Evolutionary conservation across 164 flowering plant species (phyloP).

Genomic region (Vitis rotundifolia): DNA sequence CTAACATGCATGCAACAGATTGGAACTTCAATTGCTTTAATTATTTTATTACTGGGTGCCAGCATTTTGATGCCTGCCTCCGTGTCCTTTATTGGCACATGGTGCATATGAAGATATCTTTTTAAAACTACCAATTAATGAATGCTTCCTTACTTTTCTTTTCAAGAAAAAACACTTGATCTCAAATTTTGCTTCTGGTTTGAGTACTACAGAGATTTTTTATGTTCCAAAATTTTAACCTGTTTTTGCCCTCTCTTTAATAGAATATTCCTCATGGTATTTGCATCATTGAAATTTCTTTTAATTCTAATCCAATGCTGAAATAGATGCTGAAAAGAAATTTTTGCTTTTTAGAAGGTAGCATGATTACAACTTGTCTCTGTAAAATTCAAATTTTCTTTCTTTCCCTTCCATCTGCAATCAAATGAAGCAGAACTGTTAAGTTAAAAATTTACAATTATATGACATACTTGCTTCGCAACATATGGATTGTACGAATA

Average conservation of each 20-base stretch:
- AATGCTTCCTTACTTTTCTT: too few species aligned
- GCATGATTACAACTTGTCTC: not conserved
- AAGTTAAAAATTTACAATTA: not conserved
- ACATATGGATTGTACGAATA: not conserved
- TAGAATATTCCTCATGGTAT: not conserved
- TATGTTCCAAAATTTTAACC: not conserved
- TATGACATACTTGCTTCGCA: not conserved
- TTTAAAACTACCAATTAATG: too few species aligned
- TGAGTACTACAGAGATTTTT: not conserved
- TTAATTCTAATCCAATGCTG: not conserved
- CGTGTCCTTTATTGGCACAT: too few species aligned
- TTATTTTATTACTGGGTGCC: too few species aligned
- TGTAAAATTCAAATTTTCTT: not conserved
- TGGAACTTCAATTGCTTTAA: too few species aligned
- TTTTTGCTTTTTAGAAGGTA: not conserved
- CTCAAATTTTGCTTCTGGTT: not conserved
- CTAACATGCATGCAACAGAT: too few species aligned
- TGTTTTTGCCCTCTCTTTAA: not conserved
- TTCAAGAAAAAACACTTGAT: too few species aligned
- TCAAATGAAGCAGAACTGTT: not conserved
- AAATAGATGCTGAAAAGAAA: not conserved
- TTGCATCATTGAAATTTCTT: not conserved
- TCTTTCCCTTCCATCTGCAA: not conserved
- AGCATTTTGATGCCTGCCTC: too few species aligned
- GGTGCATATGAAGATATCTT: too few species aligned